Conservation (phyloP, 1,284 basidiomycete species). For the Puccinia triticina region DNA sequence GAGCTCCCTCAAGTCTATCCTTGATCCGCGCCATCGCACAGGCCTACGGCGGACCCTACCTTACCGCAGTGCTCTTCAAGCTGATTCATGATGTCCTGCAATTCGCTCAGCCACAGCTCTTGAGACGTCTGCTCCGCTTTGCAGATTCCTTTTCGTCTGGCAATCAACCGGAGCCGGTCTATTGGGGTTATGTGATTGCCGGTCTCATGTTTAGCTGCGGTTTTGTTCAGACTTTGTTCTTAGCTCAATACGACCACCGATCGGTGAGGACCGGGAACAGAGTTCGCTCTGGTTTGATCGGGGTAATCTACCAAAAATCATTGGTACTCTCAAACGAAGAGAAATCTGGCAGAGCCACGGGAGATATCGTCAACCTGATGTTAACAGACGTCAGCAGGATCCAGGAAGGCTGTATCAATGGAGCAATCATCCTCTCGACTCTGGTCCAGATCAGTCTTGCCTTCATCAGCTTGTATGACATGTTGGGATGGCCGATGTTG, state of each 20-base stretch:
- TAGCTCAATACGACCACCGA: conserved; percentile 87
- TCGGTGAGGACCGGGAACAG: conserved; percentile 87
- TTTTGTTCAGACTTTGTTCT: conserved; percentile 74
- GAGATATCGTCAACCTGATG: conserved; percentile 94
- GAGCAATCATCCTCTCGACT: conserved; percentile 68
- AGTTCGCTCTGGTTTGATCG: conserved; percentile 81
- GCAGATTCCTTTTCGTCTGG: conserved; percentile 74
- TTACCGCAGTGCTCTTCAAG: conserved; percentile 66
- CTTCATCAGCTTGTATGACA: conserved; percentile 73
- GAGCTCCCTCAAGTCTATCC: conserved; percentile 61
- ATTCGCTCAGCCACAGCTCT: conserved; percentile 86
- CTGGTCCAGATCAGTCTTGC: conserved; percentile 73
- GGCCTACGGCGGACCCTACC: conserved; percentile 78
- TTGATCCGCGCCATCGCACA: conserved; percentile 73
- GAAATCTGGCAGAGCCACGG: conserved; percentile 72
- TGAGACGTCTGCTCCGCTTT: conserved; percentile 77
- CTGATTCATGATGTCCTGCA: conserved; percentile 75
- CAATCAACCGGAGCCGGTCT: conserved; percentile 58
- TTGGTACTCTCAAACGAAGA: conserved; percentile 83
- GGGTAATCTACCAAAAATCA: conserved; percentile 81
- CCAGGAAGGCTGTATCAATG: conserved; percentile 79
- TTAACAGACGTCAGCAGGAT: conserved; percentile 75
- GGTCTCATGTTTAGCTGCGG: conserved; percentile 77
- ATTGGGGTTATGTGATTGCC: conserved; percentile 74
- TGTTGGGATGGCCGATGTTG: conserved; percentile 68